These are phyloP conservation scores for Zizania palustris DNA, from an alignment of 202 grass and related monocot genomes.

Conservation along the genomic window DNA sequence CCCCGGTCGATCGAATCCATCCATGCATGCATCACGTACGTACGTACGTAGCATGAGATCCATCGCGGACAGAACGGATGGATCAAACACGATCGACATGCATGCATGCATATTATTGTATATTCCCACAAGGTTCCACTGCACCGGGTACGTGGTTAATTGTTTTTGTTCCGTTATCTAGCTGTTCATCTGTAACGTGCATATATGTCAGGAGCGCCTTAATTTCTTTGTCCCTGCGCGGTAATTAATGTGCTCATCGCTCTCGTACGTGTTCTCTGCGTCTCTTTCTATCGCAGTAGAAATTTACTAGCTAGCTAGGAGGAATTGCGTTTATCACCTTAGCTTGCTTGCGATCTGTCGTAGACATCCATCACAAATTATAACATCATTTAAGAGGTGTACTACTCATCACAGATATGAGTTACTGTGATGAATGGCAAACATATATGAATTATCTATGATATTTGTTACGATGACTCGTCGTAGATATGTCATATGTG, in stretches of 20 bases:
- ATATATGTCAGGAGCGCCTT: slow-evolving; percentile 14
- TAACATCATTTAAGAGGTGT: too few relatives aligned
- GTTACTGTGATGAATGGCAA: too few relatives aligned
- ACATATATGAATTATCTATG: too few relatives aligned
- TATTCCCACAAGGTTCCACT: slow-evolving; percentile 17
- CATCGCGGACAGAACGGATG: slow-evolving; percentile 24
- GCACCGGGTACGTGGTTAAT: slow-evolving; percentile 27
- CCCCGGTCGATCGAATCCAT: slow-evolving; percentile 11
- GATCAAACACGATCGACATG: slow-evolving; percentile 35
- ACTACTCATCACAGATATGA: too few relatives aligned
- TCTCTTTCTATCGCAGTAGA: too few relatives aligned
- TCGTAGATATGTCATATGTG: too few relatives aligned
- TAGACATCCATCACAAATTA: too few relatives aligned
- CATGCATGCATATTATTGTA: slow-evolving; percentile 36
- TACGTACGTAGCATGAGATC: background rate
- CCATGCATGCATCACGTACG: slow-evolving; percentile 25
- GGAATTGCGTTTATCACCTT: too few relatives aligned
- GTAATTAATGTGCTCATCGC: background rate
- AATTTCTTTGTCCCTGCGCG: background rate
- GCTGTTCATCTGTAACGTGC: slow-evolving; percentile 21
- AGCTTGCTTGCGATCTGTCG: too few relatives aligned
- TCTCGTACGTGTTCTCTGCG: too few relatives aligned
- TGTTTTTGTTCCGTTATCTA: slow-evolving; percentile 16
- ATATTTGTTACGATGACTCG: too few relatives aligned
- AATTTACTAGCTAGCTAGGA: too few relatives aligned